phyloP scores from a whole-genome alignment of 23 red algal genomes.

The Cyanidium caldarium region DNA sequence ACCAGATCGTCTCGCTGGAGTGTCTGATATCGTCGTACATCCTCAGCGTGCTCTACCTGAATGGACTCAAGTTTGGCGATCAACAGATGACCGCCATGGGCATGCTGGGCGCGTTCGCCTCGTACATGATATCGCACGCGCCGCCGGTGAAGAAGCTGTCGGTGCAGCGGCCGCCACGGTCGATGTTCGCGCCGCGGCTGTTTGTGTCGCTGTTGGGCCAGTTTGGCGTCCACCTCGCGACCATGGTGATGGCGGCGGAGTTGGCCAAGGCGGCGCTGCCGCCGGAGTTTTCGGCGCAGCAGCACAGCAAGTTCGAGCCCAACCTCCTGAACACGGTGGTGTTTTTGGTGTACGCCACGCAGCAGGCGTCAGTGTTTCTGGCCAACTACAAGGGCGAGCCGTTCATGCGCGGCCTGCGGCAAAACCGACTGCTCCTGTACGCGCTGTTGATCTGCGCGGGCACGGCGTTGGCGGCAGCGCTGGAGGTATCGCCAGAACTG shows the following conservation, averaged over 20 bases:
- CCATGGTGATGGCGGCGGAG: conserved; percentile 25
- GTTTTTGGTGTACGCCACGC: conserved; percentile 73
- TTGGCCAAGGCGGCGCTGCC: conserved; percentile 13
- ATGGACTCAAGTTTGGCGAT: conserved; percentile 85
- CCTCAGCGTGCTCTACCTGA: conserved; percentile 78
- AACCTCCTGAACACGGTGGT: conserved; percentile 82
- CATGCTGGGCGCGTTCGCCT: conserved; percentile 47
- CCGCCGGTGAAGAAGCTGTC: conserved; percentile 79
- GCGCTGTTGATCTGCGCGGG: conserved; percentile 18
- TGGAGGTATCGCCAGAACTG: conserved; percentile 33
- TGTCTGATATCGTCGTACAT: conserved; percentile 81
- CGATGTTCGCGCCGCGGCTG: conserved; percentile 62
- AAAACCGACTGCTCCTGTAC: conserved; percentile 43
- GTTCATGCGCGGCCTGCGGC: conserved; percentile 65
- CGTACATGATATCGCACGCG: conserved; percentile 65
- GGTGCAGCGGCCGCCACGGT: conserved; percentile 36
- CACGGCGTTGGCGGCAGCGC: conserved; percentile 18
- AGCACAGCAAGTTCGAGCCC: conserved; percentile 58
- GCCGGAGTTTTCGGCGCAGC: conserved; percentile 6
- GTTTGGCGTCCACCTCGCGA: conserved; percentile 65
- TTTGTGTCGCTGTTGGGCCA: conserved; percentile 79
- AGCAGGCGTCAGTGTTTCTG: conserved; percentile 68
- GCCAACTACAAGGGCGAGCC: conserved; percentile 92
- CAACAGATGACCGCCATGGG: conserved; percentile 81
- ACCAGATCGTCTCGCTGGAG: conserved; percentile 94